phyloP scores from a whole-genome alignment of 129 eudicot genomes.

The Flaveria robusta region DNA sequence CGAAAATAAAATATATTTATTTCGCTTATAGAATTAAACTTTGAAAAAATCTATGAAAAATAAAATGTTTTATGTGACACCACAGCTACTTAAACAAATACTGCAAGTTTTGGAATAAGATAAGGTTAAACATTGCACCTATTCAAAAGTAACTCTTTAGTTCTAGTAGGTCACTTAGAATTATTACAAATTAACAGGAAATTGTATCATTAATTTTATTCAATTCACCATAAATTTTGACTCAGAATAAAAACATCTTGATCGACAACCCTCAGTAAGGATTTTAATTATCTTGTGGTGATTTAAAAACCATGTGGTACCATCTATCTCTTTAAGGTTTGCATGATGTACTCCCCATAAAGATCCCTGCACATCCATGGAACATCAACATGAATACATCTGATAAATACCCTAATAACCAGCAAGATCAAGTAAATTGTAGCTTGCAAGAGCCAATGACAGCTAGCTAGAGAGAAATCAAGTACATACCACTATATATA shows the following conservation, averaged over 20 bases:
- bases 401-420: too few species aligned
- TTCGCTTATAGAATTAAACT: neutral
- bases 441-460: too few species aligned
- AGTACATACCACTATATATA: too few species aligned
- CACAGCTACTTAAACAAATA: neutral
- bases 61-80: neutral
- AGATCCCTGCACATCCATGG: slow-evolving; percentile 64
- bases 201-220: neutral
- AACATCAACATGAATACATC: slow-evolving; percentile 11
- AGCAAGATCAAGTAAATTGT: too few species aligned
- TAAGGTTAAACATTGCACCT: neutral
- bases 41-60: neutral
- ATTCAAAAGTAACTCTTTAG: neutral
- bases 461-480: too few species aligned
- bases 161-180: neutral
- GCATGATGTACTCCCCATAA: slow-evolving; percentile 83
- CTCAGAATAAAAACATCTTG: slow-evolving; percentile 1
- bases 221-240: neutral
- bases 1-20: neutral
- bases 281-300: slow-evolving; percentile 16
- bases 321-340: slow-evolving; percentile 65
- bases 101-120: too few species aligned
- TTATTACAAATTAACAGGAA: slow-evolving; percentile 20
- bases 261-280: slow-evolving; percentile 6
- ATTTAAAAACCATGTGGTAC: neutral